Evolutionary conservation across 2,329 filamentous ascomycete species (phyloP).

Genomic region (Ilyonectria destructans): DNA sequence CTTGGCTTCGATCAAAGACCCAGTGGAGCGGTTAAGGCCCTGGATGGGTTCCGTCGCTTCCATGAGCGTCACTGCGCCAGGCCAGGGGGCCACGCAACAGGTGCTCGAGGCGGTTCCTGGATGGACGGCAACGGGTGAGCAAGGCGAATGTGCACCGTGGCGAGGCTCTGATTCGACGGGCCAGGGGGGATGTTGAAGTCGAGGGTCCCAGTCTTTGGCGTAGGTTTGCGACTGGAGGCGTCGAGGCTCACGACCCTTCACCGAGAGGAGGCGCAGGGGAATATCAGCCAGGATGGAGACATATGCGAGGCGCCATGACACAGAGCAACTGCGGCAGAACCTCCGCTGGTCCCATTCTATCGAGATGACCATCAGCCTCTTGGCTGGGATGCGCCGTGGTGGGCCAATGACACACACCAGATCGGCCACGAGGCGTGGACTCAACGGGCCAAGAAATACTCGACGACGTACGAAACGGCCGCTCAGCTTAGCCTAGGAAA

Average conservation of each 20-base stretch:
- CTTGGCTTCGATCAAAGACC: conserved; percentile 23
- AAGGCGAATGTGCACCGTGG: conserved; percentile 39
- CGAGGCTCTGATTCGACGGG: conserved; percentile 41
- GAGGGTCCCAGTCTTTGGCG: conserved; percentile 26
- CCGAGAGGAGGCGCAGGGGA: conserved; percentile 17
- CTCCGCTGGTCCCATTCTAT: conserved; percentile 24
- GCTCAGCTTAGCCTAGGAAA: background rate
- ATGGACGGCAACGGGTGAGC: conserved; percentile 3
- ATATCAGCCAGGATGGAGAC: conserved; percentile 12
- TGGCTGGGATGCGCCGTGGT: background rate
- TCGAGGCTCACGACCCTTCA: background rate
- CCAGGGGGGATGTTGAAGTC: background rate
- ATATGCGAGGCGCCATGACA: conserved; percentile 29
- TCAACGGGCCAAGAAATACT: background rate
- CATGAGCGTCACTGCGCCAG: background rate
- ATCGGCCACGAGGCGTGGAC: conserved; percentile 41
- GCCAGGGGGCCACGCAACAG: conserved; percentile 2
- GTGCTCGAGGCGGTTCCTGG: conserved; percentile 16
- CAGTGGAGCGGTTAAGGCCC: conserved; percentile 38
- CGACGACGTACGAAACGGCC: background rate
- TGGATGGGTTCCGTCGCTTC: conserved; percentile 24
- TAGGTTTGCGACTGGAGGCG: background rate
- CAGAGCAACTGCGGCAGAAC: conserved; percentile 13
- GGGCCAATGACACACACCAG: conserved; percentile 39
- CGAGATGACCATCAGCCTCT: conserved; percentile 10